Evolutionary conservation across 331 rosid genomes (phyloP).

Genomic region (Erythrophleum ivorense): DNA sequence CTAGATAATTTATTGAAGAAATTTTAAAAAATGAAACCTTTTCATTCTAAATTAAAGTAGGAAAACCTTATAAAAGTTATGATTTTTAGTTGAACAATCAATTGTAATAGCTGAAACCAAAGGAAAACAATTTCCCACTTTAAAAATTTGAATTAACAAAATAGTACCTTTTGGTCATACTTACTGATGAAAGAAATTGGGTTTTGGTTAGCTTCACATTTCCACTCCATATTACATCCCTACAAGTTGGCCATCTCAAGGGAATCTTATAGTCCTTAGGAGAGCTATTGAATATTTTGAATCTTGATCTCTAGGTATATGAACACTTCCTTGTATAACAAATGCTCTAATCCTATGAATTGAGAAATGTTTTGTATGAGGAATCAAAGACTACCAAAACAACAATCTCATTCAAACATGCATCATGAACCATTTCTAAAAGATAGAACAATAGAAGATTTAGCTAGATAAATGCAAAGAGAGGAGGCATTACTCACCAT

Average conservation of each 20-base stretch:
- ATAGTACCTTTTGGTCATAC: conserved; percentile 89
- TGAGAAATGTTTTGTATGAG: too few species aligned
- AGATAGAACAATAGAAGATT: too few species aligned
- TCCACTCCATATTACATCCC: conserved; percentile 44
- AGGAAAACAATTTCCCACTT: conserved; percentile 1
- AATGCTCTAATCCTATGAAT: too few species aligned
- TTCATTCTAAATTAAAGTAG: conserved; percentile 11
- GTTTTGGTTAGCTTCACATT: conserved; percentile 88
- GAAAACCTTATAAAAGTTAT: not conserved
- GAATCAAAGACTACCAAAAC: too few species aligned
- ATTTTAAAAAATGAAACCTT: conserved; percentile 11
- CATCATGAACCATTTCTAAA: too few species aligned
- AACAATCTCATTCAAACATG: too few species aligned
- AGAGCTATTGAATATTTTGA: conserved; percentile 44
- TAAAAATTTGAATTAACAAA: not conserved
- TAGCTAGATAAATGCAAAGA: too few species aligned
- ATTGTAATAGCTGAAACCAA: too few species aligned
- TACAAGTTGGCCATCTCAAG: conserved; percentile 85
- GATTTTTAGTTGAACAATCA: too few species aligned
- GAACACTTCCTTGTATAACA: too few species aligned
- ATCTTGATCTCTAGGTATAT: too few species aligned
- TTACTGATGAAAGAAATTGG: conserved; percentile 95
- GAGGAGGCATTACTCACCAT: too few species aligned
- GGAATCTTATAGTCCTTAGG: conserved; percentile 95
- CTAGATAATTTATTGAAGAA: conserved; percentile 45